Evolutionary conservation across 176 grass and related monocot species (phyloP), one percentile per base, ranked within the genome.

Genomic region (Tillandsia fasciculata): DNA sequence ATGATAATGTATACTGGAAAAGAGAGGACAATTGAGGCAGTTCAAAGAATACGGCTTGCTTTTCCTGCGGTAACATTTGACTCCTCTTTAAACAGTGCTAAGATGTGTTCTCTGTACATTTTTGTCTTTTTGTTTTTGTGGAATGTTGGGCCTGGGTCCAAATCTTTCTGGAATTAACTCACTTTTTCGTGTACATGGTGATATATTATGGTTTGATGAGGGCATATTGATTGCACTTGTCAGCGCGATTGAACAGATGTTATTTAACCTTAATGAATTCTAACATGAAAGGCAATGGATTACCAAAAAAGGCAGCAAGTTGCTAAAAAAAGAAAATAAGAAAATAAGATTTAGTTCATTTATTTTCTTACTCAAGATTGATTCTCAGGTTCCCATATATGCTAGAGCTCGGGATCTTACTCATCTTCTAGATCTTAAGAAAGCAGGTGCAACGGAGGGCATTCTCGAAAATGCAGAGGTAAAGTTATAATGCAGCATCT

Each of bases 391-490:
- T 59, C 94, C 87, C 0, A 85, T 88, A 67, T 93, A 93, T 67
- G 94, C 87, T 58, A 87, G 82, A 70, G 87, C 94, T 61, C 77
- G 80, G 53, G 87, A 93, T 53, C 78, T 99, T 26, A 52, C 84
- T 0, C 94, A 99, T 83, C 82, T 99, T 56, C 70, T 99, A 72
- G 89, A 99, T 64, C 57, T 99, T 54, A 90, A 87, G 72, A 93
- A 99, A 84, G 82, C 82, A 80, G 94, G 94, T 67, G 94, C 87
- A 20, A 90, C 94, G 29, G 89, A 99, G 11, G 94, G 86, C 83
- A 77, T 99, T 81, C 77, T 99, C 27, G 94, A 93, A 88, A 99
- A 93, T 73, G 84, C 94, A 0, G 89, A 90, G 89, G 94, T 97
- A 67, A 1, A 76, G 33, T 22, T 12, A 66, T 28, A 84, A 77